Evolutionary conservation across 306 rosid species (phyloP).

Genomic region (Rosa chinensis): DNA sequence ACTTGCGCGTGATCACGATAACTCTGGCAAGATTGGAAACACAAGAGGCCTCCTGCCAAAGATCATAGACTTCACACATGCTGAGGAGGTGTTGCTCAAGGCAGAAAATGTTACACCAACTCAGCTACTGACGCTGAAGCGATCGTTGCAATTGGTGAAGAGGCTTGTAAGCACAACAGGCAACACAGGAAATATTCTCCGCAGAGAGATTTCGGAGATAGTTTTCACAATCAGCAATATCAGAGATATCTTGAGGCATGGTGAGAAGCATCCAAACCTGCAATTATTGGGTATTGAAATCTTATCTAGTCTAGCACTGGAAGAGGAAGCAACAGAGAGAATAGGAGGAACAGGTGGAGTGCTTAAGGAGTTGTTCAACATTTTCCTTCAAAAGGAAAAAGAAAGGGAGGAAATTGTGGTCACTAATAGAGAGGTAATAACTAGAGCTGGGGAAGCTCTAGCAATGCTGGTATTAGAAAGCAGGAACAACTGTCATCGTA

Average conservation of each 20-base stretch:
- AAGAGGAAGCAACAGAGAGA: constrained; percentile 77
- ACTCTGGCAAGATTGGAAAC: constrained; percentile 90
- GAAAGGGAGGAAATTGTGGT: constrained; percentile 21
- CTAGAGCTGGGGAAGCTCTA: constrained; percentile 88
- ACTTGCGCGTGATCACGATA: constrained; percentile 88
- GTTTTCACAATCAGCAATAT: constrained; percentile 85
- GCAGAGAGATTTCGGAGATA: constrained; percentile 79
- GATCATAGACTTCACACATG: constrained; percentile 76
- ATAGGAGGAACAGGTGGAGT: constrained; percentile 91
- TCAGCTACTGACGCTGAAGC: constrained; percentile 63
- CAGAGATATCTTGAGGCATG: constrained; percentile 70
- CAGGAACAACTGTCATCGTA: constrained; percentile 60
- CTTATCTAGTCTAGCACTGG: constrained; percentile 69
- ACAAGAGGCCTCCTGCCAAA: constrained; percentile 88
- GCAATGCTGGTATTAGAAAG: constrained; percentile 88
- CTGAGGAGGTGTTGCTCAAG: constrained; percentile 62
- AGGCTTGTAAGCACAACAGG: constrained; percentile 84
- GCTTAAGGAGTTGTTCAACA: constrained; percentile 65
- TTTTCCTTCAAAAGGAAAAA: constrained; percentile 48
- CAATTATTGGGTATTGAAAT: constrained; percentile 83
- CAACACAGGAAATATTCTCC: constrained; percentile 61
- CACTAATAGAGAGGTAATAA: constrained; percentile 41
- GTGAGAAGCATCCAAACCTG: constrained; percentile 60
- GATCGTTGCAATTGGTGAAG: constrained; percentile 85
- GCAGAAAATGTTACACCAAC: constrained; percentile 43